Percentiles rank a stretch among this genome's conserved stretches.
Conservation (phyloP, 192 early-diverging fungal species). For the Dimargaris cristalligena region DNA sequence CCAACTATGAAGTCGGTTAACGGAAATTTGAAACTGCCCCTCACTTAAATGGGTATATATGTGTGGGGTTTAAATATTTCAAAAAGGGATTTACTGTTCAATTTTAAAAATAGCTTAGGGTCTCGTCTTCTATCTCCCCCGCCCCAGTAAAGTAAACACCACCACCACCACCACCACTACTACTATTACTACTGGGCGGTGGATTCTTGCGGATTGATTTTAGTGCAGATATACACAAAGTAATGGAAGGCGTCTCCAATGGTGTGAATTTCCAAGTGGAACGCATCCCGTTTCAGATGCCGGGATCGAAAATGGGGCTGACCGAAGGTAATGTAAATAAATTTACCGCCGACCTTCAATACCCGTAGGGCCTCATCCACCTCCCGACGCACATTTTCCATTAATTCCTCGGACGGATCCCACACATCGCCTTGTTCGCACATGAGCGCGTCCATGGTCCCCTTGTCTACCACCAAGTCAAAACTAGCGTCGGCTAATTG, state of each 20-base stretch:
- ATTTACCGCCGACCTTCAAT: constrained; percentile 54
- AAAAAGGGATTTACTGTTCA: too few species aligned
- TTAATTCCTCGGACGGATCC: constrained; percentile 59
- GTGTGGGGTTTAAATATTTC: too few species aligned
- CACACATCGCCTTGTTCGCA: constrained; percentile 73
- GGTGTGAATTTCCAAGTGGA: constrained; percentile 47
- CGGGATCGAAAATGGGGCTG: constrained; percentile 76
- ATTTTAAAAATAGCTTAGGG: too few species aligned
- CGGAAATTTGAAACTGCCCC: too few species aligned
- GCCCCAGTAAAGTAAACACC: too few species aligned
- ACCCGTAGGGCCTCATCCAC: constrained; percentile 64
- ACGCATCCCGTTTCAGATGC: constrained; percentile 47
- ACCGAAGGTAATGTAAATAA: constrained; percentile 81
- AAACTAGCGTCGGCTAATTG: constrained; percentile 40
- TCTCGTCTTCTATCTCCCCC: too few species aligned
- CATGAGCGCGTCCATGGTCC: constrained; percentile 82
- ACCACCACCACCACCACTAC: too few species aligned
- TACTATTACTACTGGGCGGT: too few species aligned
- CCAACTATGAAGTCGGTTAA: too few species aligned
- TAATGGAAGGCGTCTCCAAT: constrained; percentile 66
- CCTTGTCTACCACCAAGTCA: constrained; percentile 75
- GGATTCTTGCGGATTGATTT: too few species aligned
- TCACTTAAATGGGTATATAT: too few species aligned
- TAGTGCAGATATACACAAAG: constrained; percentile 51
- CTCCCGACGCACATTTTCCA: constrained; percentile 42